Percentiles rank a stretch among this genome's conserved stretches.
phyloP scores from a whole-genome alignment of 768 basidiomycete genomes.

The Boletales sp. region DNA sequence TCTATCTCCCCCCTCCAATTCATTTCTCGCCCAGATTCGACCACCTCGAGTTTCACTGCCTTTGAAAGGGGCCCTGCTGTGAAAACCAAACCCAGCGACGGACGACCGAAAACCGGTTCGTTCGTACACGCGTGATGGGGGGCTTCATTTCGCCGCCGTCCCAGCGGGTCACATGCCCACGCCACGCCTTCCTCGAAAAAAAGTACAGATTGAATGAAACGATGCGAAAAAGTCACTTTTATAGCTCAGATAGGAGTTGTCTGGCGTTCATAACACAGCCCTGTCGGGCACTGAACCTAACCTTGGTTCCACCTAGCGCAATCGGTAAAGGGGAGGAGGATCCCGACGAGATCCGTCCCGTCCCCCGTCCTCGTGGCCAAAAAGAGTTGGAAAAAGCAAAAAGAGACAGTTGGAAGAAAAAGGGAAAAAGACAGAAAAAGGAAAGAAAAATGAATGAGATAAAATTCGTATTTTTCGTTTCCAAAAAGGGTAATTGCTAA shows the following conservation, averaged over 20 bases:
- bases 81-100: background rate
- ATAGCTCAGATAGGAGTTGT: background rate
- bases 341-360: conserved; percentile 2
- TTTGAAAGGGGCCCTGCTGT: background rate
- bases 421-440: background rate
- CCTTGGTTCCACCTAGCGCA: too few species aligned
- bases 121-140: background rate
- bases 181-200: background rate
- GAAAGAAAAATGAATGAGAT: too few species aligned
- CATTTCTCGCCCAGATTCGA: conserved; percentile 1
- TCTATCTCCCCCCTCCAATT: conserved; percentile 1
- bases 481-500: background rate
- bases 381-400: background rate
- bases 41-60: background rate
- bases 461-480: background rate
- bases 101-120: background rate
- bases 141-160: background rate
- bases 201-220: too few species aligned
- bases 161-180: background rate
- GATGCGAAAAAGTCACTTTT: too few species aligned
- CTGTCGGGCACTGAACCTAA: too few species aligned
- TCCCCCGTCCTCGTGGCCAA: background rate
- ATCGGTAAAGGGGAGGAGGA: background rate
- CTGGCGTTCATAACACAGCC: background rate
- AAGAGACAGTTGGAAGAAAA: background rate